Percentiles rank a stretch among this genome's conserved stretches.
These are phyloP conservation scores for Juncus effusus DNA, from an alignment of 176 grass and related monocot genomes.

Conservation along the genomic window DNA sequence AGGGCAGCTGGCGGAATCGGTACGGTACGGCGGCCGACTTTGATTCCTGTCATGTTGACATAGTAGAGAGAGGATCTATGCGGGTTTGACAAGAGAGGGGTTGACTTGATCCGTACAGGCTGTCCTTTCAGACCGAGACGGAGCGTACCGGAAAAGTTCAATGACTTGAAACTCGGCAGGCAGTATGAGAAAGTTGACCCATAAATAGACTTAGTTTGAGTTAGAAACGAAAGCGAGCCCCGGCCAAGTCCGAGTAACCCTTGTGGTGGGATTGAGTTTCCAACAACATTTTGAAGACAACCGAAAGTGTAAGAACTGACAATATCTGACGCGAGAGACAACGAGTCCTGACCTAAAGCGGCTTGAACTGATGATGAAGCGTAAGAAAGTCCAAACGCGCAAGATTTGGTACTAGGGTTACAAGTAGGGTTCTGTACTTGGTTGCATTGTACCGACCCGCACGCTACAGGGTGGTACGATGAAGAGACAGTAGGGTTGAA, in stretches of 20 bases:
- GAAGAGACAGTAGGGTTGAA: slow-evolving; percentile 45
- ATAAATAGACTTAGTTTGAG: slow-evolving; percentile 55
- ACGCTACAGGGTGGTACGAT: slow-evolving; percentile 40
- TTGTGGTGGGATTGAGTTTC: slow-evolving; percentile 49
- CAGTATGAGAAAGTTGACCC: slow-evolving; percentile 73
- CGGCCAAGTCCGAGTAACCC: slow-evolving; percentile 76
- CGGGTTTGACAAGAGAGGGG: slow-evolving; percentile 55
- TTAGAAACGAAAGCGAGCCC: slow-evolving; percentile 60
- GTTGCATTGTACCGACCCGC: slow-evolving; percentile 47
- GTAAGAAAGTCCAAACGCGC: slow-evolving; percentile 63
- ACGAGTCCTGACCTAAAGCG: slow-evolving; percentile 45
- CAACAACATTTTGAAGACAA: slow-evolving; percentile 48
- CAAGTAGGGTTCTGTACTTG: slow-evolving; percentile 51
- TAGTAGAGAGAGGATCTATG: slow-evolving; percentile 79
- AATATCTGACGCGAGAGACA: slow-evolving; percentile 35
- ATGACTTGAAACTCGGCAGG: slow-evolving; percentile 65
- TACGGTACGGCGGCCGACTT: slow-evolving; percentile 46
- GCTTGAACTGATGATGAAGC: slow-evolving; percentile 53
- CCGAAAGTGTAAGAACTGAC: slow-evolving; percentile 54
- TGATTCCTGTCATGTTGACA: slow-evolving; percentile 56
- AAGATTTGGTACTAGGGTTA: slow-evolving; percentile 19
- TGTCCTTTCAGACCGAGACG: slow-evolving; percentile 54
- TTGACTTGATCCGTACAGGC: slow-evolving; percentile 53
- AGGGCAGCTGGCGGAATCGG: slow-evolving; percentile 33
- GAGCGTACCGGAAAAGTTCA: slow-evolving; percentile 72